These are phyloP conservation scores for Monosporozyma yasuniensis DNA, from an alignment of 805 yeast species.

Conservation along the genomic window DNA sequence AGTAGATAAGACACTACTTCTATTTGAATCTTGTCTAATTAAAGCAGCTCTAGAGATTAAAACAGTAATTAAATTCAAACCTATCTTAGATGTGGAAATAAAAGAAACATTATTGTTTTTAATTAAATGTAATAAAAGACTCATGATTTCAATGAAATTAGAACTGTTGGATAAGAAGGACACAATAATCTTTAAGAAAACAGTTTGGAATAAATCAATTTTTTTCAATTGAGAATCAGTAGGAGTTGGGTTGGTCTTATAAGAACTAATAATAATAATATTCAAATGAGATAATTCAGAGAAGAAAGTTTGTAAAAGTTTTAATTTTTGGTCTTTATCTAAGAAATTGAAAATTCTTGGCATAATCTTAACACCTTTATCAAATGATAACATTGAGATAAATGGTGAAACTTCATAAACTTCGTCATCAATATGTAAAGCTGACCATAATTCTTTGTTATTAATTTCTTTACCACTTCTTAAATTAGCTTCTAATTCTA, in stretches of 20 bases:
- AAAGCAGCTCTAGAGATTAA: slow-evolving; percentile 85
- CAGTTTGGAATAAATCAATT: slow-evolving; percentile 68
- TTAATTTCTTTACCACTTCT: slow-evolving; percentile 46
- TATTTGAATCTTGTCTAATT: slow-evolving; percentile 69
- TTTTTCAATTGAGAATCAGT: slow-evolving; percentile 43
- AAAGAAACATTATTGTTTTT: slow-evolving; percentile 59
- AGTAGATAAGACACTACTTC: slow-evolving; percentile 31
- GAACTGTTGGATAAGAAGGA: slow-evolving; percentile 71
- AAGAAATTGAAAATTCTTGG: slow-evolving; percentile 83
- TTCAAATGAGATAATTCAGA: slow-evolving; percentile 71
- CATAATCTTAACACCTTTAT: slow-evolving; percentile 82
- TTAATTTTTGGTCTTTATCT: slow-evolving; percentile 63
- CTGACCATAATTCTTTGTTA: slow-evolving; percentile 57
- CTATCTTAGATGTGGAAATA: slow-evolving; percentile 55
- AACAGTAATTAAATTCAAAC: slow-evolving; percentile 82
- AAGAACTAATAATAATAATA: slow-evolving; percentile 71
- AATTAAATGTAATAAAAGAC: slow-evolving; percentile 59
- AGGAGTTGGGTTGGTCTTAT: slow-evolving; percentile 57
- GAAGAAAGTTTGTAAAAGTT: slow-evolving; percentile 68
- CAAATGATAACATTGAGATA: slow-evolving; percentile 69
- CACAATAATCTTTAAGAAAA: slow-evolving; percentile 77
- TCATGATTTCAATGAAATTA: slow-evolving; percentile 68
- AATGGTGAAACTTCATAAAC: slow-evolving; percentile 60
- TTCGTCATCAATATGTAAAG: slow-evolving; percentile 63
- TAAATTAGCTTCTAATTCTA: slow-evolving; percentile 69